Evolutionary conservation across 139 green algal species (phyloP).

Genomic region (Zygnema cylindricum): DNA sequence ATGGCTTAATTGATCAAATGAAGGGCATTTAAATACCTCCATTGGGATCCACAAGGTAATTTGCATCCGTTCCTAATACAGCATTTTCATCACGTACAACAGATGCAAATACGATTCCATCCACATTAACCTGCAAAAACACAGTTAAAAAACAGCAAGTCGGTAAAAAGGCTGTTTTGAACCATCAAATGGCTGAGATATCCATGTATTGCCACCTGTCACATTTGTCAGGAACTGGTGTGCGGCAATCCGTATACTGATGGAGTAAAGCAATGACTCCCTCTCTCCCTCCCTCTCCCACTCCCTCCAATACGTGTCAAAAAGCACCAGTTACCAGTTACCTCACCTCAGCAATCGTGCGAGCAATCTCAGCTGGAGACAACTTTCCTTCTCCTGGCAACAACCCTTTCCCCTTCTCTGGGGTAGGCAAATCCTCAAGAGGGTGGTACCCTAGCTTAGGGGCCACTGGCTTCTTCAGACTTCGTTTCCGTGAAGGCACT

Average conservation of each 20-base stretch:
- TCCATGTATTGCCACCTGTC: too few species aligned
- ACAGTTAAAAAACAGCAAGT: too few species aligned
- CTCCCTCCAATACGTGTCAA: too few species aligned
- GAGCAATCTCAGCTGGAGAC: neutral
- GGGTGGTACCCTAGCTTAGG: slow-evolving; percentile 1
- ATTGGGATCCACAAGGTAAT: slow-evolving; percentile 45
- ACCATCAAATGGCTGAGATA: too few species aligned
- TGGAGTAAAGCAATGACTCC: too few species aligned
- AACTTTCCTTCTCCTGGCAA: neutral
- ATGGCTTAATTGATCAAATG: too few species aligned
- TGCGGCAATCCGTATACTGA: too few species aligned
- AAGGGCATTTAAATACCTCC: too few species aligned
- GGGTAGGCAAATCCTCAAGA: slow-evolving; percentile 1
- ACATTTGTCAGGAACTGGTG: too few species aligned
- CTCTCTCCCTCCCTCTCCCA: too few species aligned
- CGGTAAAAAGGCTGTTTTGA: too few species aligned
- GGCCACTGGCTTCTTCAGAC: neutral
- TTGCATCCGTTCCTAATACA: slow-evolving; percentile 36
- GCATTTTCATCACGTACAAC: slow-evolving; percentile 18
- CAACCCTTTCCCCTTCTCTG: slow-evolving; percentile 2
- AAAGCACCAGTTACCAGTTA: too few species aligned
- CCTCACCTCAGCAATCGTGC: slow-evolving; percentile 16
- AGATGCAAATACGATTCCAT: slow-evolving; percentile 43
- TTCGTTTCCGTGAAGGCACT: neutral
- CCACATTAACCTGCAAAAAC: slow-evolving; percentile 32